Evolutionary conservation across 2,329 filamentous ascomycete genomes (phyloP).

Genomic region (Macroventuria anomochaeta): DNA sequence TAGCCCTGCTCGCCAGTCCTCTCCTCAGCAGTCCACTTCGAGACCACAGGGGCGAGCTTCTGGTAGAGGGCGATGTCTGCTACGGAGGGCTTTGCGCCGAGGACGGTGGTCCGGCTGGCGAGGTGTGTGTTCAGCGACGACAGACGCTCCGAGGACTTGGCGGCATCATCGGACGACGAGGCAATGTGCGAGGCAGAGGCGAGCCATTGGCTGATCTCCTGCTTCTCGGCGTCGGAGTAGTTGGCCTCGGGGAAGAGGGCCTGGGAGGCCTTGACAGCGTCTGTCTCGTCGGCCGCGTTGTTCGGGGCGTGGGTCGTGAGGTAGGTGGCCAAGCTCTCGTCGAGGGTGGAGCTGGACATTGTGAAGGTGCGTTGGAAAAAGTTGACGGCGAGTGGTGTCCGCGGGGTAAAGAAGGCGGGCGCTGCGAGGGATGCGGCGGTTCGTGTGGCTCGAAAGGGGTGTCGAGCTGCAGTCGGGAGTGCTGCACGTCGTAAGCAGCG

Average conservation of each 20-base stretch:
- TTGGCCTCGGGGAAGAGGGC: slow-evolving; percentile 72
- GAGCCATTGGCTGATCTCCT: slow-evolving; percentile 89
- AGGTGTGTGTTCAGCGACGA: slow-evolving; percentile 85
- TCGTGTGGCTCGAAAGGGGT: slow-evolving; percentile 14
- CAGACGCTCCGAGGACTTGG: slow-evolving; percentile 68
- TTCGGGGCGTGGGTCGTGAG: slow-evolving; percentile 49
- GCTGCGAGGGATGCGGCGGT: slow-evolving; percentile 21
- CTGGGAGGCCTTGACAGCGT: slow-evolving; percentile 55
- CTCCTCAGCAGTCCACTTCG: slow-evolving; percentile 82
- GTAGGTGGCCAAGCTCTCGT: slow-evolving; percentile 44
- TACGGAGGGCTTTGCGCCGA: slow-evolving; percentile 87
- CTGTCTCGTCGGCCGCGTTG: slow-evolving; percentile 45
- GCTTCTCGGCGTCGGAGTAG: slow-evolving; percentile 80
- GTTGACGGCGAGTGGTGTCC: slow-evolving; percentile 34
- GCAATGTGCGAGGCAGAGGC: slow-evolving; percentile 76
- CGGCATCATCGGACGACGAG: slow-evolving; percentile 62
- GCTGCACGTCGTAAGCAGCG: slow-evolving; percentile 14
- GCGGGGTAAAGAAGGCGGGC: slow-evolving; percentile 43
- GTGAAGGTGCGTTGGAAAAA: slow-evolving; percentile 39
- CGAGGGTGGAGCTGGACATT: slow-evolving; percentile 47
- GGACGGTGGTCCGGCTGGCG: slow-evolving; percentile 83
- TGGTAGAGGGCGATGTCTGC: slow-evolving; percentile 87
- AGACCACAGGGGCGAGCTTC: slow-evolving; percentile 75
- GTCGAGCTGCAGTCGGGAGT: slow-evolving; percentile 5
- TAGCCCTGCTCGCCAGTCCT: slow-evolving; percentile 87